Percentiles rank a stretch among this genome's conserved stretches.
These are phyloP conservation scores for Dactylorhiza incarnata DNA, from an alignment of 106 monocot species.

Conservation along the genomic window DNA sequence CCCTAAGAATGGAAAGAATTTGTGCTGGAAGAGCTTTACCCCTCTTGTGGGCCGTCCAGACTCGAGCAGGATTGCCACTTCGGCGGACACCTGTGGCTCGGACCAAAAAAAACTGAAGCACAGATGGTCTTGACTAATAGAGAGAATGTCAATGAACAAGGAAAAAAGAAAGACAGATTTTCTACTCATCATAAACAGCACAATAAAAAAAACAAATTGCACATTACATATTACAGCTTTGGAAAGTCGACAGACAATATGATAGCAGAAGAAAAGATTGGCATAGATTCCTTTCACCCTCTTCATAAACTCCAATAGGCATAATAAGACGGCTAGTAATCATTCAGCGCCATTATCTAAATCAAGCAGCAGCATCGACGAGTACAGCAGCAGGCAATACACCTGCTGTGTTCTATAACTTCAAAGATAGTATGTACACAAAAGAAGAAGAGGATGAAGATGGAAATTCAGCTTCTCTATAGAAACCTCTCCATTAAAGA, in stretches of 20 bases:
- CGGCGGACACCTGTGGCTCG: no score
- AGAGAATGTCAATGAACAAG: background rate
- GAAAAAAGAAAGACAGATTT: background rate
- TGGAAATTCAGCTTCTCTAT: background rate
- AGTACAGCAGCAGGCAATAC: background rate
- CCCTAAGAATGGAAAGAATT: no score
- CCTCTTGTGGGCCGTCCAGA: no score
- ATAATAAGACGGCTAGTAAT: background rate
- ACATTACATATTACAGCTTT: background rate
- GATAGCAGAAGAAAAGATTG: background rate
- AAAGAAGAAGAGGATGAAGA: background rate
- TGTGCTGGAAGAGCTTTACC: no score
- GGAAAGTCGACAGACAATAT: background rate
- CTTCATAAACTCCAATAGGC: background rate
- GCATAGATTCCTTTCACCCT: background rate
- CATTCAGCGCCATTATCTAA: background rate
- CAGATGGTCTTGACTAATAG: background rate
- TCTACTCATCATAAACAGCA: background rate
- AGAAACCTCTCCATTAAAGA: no score
- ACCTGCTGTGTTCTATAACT: background rate
- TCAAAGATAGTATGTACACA: slow-evolving; percentile 2
- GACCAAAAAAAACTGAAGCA: no score
- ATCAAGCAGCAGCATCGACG: background rate
- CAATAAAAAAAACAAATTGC: background rate
- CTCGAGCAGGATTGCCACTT: no score